Evolutionary conservation across 345 rosid genomes (phyloP), one percentile per base, ranked within the genome.

Genomic region (Rhodomyrtus tomentosa): DNA sequence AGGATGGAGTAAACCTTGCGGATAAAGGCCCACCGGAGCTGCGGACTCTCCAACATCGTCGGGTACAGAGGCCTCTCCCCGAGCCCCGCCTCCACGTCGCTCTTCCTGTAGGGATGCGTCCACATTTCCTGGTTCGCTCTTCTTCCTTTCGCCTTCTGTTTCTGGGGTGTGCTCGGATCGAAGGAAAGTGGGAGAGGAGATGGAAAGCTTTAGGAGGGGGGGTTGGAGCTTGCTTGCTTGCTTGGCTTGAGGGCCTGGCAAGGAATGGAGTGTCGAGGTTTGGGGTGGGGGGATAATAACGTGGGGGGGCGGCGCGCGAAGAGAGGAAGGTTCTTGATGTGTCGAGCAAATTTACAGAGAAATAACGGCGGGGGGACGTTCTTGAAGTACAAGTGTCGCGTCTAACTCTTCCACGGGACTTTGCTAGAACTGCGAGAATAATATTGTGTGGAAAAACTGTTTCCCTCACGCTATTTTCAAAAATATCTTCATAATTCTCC

Each of bases 11-110:
- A 96, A 16, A 96, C 92, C 84, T 96, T 96, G 25, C 99, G 92
- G 53, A 96, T 96, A 87, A 96, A 96, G 45, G 94, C 87, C 98
- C 99, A 96, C 18, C 99, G 94, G 85, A 96, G 92, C 90, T 93
- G 92, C 81, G 98, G 97, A 86, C 91, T 92, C 87, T 96, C 99
- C 25, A 90, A 84, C 99, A 95, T 96, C 95, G 84, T 85, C 73
- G 99, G 99, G 84, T 94, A 95, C 82, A 95, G 92, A 55, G 95
- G 95, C 86, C 90, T 88, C 24, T 90, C 82, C 15, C 95, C 98
- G 29, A 92, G 87, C 92, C 95, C 99, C 90, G 87, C 56, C 84
- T 96, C 98, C 0, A 21, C 45, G 45, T 68, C 79, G 13, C 45
- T 20, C 90, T 94, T 94, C 55, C 88, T 83, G 86, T 81, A 89